A percentile compares a stretch with the other conserved stretches of the same genome.
phyloP scores from a whole-genome alignment of 805 yeast genomes.

The Scheffersomyces coipomensis region DNA sequence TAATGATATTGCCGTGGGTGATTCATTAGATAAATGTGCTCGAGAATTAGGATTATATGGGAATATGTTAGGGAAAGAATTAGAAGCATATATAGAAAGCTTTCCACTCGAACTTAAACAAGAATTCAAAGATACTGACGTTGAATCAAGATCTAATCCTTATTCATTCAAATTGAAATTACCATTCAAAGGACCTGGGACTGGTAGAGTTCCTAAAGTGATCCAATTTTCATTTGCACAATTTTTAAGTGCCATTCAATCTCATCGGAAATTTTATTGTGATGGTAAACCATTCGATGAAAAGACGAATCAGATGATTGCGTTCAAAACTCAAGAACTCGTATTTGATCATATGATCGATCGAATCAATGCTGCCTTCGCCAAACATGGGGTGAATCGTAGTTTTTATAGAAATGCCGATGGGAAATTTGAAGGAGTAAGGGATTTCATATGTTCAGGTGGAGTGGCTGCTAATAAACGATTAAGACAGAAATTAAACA shows the following conservation, averaged over 20 bases:
- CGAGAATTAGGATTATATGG: conserved; percentile 79
- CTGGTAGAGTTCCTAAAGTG: conserved; percentile 22
- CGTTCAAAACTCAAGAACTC: conserved; percentile 58
- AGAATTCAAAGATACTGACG: conserved; percentile 17
- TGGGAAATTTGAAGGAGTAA: conserved; percentile 41
- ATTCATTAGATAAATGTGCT: conserved; percentile 90
- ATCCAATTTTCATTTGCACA: conserved; percentile 73
- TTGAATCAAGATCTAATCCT: conserved; percentile 18
- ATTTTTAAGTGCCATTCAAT: conserved; percentile 56
- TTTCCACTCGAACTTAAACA: conserved; percentile 27
- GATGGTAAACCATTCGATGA: conserved; percentile 11
- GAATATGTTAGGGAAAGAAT: conserved; percentile 80
- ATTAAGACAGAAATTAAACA: conserved; percentile 48
- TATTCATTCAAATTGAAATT: conserved; percentile 23
- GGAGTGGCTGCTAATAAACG: conserved; percentile 84
- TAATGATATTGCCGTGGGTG: conserved; percentile 89
- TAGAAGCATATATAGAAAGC: conserved; percentile 55
- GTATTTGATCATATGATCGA: conserved; percentile 72
- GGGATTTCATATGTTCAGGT: conserved; percentile 79
- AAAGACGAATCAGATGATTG: conserved; percentile 47
- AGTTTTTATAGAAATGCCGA: conserved; percentile 19
- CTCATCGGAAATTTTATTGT: conserved; percentile 12
- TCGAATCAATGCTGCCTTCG: conserved; percentile 54
- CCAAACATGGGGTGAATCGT: conserved; percentile 24
- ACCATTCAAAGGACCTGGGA: conserved; percentile 34